Evolutionary conservation across 768 basidiomycete species (phyloP), one percentile per base, ranked within the genome.

Genomic region (Mycena albidolilacea): DNA sequence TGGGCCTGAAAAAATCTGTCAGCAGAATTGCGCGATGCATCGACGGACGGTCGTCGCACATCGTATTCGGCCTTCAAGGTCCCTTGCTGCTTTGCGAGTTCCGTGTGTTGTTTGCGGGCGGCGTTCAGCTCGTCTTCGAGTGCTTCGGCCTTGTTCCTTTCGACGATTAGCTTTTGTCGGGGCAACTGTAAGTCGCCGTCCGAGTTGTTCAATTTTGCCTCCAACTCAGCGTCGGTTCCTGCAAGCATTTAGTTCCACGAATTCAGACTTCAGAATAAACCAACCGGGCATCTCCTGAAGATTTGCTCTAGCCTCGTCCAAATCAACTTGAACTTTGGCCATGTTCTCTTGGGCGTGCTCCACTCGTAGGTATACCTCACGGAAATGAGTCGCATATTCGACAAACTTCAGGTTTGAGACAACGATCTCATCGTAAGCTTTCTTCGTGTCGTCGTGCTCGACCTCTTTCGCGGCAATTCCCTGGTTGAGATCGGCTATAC

Each of bases 311-410:
- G 91, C 86, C 38, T 91, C 89, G 1, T 86, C 85, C 46, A 94
- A 85, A 54, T 96, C 92, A 14, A 83, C 81, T 75, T 92, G 86
- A 65, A 90, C 84, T 60, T 89, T 87, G n/a, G 84, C 79, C 78
- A 92, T 92, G 77, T 88, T 89, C 71, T 90, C 86, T 66, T 91
- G 84, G 58, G 95, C 81, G 71, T 85, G 87, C 67, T 93, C 90
- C 23, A 92, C 89, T 76, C 90, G 90, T 67, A 92, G 82, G 78
- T 94, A 97, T 66, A 93, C 87, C 81, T 98, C 95, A 69, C 95
- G 89, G 80, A 98, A 98, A 78, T 93, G 93, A 23, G 90, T 91
- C 4, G 95, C 92, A 57, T 91, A 88, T 62, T 97, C 94, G 77
- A 95, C 92, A 80, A 97, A 97, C 70, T 89, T 91, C 65, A 87